Evolutionary conservation across 352 stramenopile genomes (phyloP).

Genomic region (Pythium chondricola): DNA sequence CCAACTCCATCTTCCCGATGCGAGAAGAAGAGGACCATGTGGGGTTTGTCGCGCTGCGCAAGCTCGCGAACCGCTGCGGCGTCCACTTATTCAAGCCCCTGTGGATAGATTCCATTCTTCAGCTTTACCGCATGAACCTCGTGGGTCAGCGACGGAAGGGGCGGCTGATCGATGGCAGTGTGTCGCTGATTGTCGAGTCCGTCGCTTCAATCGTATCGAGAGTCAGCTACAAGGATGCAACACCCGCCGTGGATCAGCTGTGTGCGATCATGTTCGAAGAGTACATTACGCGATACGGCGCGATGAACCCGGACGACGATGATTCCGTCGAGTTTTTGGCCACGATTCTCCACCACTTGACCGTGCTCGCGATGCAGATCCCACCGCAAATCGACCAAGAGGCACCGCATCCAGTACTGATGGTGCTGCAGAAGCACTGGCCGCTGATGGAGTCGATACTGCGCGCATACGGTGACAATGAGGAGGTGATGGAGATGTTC

Average conservation of each 20-base stretch:
- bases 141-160: conserved; percentile 15
- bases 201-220: conserved; percentile 56
- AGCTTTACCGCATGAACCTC: conserved; percentile 46
- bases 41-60: conserved; percentile 59
- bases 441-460: conserved; percentile 43
- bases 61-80: conserved; percentile 60
- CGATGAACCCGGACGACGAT: conserved; percentile 42
- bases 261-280: conserved; percentile 60
- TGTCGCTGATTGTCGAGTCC: conserved; percentile 61
- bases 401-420: conserved; percentile 46
- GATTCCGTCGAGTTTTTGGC: conserved; percentile 44
- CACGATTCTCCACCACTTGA: conserved; percentile 53
- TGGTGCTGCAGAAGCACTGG: conserved; percentile 55
- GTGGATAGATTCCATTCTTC: conserved; percentile 69
- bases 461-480: conserved; percentile 35
- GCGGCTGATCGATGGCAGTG: conserved; percentile 33
- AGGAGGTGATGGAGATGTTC: conserved; percentile 54
- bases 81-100: conserved; percentile 51
- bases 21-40: conserved; percentile 56
- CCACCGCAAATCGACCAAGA: conserved; percentile 61
- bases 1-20: conserved; percentile 36
- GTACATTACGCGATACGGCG: conserved; percentile 35
- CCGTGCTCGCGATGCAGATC: conserved; percentile 48
- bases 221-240: conserved; percentile 61
- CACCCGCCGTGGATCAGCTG: conserved; percentile 57